A percentile compares a stretch with the other conserved stretches of the same genome.
Evolutionary conservation across 768 basidiomycete species (phyloP).

Genomic region (Mycena belliarum): DNA sequence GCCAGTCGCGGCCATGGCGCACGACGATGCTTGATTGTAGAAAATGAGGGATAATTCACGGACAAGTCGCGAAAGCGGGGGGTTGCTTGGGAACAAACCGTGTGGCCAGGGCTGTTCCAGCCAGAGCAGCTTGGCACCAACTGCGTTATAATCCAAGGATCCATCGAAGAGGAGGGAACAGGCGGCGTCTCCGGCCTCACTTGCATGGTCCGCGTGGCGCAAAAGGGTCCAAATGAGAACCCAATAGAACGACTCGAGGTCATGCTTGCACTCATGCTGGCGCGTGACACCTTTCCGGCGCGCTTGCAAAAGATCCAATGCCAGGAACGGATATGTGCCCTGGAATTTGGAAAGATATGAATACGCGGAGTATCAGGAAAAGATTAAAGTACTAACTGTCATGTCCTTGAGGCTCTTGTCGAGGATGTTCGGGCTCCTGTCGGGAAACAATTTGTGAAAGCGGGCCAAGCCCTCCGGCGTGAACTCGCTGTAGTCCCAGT

Average conservation of each 20-base stretch:
- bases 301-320: not conserved
- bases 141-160: no score
- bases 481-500: conserved; percentile 16
- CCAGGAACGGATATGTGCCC: conserved; percentile 2
- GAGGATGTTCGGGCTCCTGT: not conserved
- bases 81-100: not conserved
- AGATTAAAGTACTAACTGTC: not conserved
- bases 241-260: conserved; percentile 7
- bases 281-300: no score
- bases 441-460: not conserved
- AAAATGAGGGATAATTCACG: no score
- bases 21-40: no score
- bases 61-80: no score
- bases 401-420: conserved; percentile 9
- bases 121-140: no score
- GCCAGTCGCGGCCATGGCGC: not conserved
- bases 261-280: not conserved
- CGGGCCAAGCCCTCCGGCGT: not conserved
- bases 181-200: no score
- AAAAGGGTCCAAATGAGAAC: conserved; percentile 6
- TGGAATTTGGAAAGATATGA: not conserved
- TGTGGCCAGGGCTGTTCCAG: no score
- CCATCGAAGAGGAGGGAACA: no score
- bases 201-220: not conserved
- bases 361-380: not conserved